Evolutionary conservation across 2,329 filamentous ascomycete genomes (phyloP).

Genomic region (Neophaeococcomyces aloes): DNA sequence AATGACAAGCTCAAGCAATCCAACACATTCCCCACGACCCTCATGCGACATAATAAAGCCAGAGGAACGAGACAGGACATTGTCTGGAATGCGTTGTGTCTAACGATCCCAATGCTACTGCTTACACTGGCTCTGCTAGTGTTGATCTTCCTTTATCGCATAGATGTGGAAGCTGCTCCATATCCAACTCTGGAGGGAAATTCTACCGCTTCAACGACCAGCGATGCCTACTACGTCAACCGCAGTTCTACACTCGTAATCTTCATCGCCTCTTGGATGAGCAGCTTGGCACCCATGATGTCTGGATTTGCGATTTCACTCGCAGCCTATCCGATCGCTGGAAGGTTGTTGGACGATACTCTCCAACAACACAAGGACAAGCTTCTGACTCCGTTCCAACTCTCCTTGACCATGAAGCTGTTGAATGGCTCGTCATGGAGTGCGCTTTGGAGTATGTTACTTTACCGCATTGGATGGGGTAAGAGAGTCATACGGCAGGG

Average conservation of each 20-base stretch:
- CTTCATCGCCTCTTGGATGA: constrained; percentile 21
- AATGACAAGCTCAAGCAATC: too few relatives aligned
- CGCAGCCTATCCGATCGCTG: constrained; percentile 21
- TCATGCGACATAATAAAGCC: too few relatives aligned
- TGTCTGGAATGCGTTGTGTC: constrained; percentile 3
- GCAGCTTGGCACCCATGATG: constrained; percentile 21
- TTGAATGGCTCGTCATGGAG: constrained; percentile 12
- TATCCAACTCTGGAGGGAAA: neutral
- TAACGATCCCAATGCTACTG: constrained; percentile 10
- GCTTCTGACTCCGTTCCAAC: constrained; percentile 15
- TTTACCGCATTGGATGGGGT: constrained; percentile 15
- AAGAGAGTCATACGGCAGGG: constrained; percentile 10
- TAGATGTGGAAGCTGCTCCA: constrained; percentile 1
- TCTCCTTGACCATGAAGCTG: constrained; percentile 16
- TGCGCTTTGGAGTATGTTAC: constrained; percentile 13
- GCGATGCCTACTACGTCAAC: constrained; percentile 13
- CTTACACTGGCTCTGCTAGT: constrained; percentile 7
- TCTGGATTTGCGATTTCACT: constrained; percentile 20
- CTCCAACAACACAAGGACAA: neutral
- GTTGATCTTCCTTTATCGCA: constrained; percentile 8
- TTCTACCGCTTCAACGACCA: neutral
- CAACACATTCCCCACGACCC: too few relatives aligned
- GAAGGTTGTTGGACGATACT: constrained; percentile 6
- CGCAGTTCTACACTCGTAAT: constrained; percentile 18
- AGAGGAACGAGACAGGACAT: constrained; percentile 7